These are phyloP conservation scores for Cavenderia fasciculata DNA, from an alignment of 78 protist genomes.

Conservation along the genomic window DNA sequence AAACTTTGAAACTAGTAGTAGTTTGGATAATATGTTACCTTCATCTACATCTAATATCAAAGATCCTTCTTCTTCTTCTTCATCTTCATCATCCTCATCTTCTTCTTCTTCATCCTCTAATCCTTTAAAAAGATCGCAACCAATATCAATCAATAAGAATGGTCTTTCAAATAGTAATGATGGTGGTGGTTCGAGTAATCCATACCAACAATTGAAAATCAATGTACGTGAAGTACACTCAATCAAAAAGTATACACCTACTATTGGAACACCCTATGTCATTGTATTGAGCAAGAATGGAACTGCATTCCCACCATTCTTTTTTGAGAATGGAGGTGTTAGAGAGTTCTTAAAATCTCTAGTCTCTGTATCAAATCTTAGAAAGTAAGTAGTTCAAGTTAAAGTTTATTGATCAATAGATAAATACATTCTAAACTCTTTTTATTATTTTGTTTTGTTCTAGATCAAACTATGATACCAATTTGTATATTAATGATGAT, in stretches of 20 bases:
- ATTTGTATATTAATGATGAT: constrained; percentile 37
- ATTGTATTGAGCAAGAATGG: constrained; percentile 37
- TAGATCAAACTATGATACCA: constrained; percentile 59
- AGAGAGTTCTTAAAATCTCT: constrained; percentile 70
- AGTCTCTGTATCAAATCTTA: constrained; percentile 41
- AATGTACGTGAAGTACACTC: constrained; percentile 30
- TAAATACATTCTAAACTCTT: not conserved
- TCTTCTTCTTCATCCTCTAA: not conserved
- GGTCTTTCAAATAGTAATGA: no score
- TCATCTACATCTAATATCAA: no score
- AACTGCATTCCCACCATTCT: constrained; percentile 68
- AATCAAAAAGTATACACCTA: constrained; percentile 77
- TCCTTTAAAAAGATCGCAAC: not conserved
- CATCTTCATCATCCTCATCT: not conserved
- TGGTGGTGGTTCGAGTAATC: constrained; percentile 29
- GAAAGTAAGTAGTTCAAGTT: constrained; percentile 7
- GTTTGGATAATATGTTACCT: no score
- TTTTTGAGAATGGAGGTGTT: constrained; percentile 81
- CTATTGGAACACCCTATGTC: constrained; percentile 66
- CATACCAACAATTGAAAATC: constrained; percentile 10
- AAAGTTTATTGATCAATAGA: not conserved
- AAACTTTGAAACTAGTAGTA: no score
- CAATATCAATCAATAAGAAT: not conserved
- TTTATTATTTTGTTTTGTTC: not conserved
- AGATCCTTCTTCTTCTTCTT: not conserved